Evolutionary conservation across 331 rosid genomes (phyloP).

Genomic region (Stylosanthes scabra): DNA sequence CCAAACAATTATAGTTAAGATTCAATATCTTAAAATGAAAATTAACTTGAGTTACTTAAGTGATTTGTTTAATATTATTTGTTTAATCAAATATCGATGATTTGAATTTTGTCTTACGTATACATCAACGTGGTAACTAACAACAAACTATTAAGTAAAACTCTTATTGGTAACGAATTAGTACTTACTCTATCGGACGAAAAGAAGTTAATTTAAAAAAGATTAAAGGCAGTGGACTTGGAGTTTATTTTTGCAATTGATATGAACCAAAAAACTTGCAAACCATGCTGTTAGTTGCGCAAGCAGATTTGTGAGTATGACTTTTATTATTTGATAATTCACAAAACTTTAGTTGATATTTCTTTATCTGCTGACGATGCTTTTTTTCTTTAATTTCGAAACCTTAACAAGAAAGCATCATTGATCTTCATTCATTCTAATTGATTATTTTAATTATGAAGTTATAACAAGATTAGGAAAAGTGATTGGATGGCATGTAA

Average conservation of each 20-base stretch:
- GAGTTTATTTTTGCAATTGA: not conserved
- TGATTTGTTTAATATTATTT: no score
- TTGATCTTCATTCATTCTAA: not conserved
- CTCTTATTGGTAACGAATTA: no score
- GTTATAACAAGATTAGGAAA: constrained; percentile 6
- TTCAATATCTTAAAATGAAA: no score
- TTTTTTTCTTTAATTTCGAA: not conserved
- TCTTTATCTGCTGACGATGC: constrained; percentile 19
- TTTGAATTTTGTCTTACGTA: no score
- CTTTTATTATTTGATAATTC: not conserved
- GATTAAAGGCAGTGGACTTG: not conserved
- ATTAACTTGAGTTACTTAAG: no score
- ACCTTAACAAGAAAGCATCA: constrained; percentile 16
- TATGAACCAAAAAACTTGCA: not conserved
- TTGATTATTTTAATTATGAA: not conserved
- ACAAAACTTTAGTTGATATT: constrained; percentile 26
- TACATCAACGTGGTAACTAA: no score
- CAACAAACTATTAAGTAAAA: no score
- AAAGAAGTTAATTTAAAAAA: not conserved
- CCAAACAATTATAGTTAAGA: no score
- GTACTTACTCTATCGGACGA: no score
- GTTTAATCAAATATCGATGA: no score
- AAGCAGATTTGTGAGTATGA: constrained; percentile 16
- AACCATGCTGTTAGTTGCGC: not conserved
- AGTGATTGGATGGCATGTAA: constrained; percentile 10